Base-by-base conservation (phyloP, 208 protist species). In the Acanthamoeba quina region DNA sequence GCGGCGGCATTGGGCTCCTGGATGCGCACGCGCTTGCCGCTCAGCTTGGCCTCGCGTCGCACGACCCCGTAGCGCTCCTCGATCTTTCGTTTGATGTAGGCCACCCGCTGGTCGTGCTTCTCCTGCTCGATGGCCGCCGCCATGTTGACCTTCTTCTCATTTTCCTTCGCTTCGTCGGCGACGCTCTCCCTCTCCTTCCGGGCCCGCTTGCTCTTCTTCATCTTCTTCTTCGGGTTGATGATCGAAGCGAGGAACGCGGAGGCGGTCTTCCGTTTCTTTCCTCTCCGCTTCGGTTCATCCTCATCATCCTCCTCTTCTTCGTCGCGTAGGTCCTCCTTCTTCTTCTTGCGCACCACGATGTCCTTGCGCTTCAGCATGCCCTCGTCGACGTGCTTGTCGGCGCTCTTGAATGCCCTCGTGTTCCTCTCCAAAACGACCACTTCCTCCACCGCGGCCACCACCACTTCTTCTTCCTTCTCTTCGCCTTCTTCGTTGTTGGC, bases 21-120 rank as follows among this genome's bases (percentile, higher is more conserved):
- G n/a, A 85, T 85, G 47, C 76, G 76, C n/a, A 85, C 76, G 13
- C 76, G 37, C 49, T 58, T 85, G 6, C 44, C 76, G 49, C 76
- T 58, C 31, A 4, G 76, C 44, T 85, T 58, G 76, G 26, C 11
- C 76, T 49, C 49, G 26, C 76, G 76, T 85, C 76, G 76, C 72
- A 80, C 72, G n/a, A 85, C 76, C 19, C 76, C 76, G 49, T 85
- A 85, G 26, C 76, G 76, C 19, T 49, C 76, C 49, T 85, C 76
- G 76, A 85, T 85, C 76, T 85, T 49, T 19, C 76, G 13, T 41
- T 85, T 85, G 37, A 85, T 58, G 47, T 85, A 85, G 47, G 34
- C 76, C 21, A 85, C 76, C 24, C 76, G 76, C 44, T 58, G 76
- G 3, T 17, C 24, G 24, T 49, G 49, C 76, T 31, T 49, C n/a